Conservation (phyloP, 179 eudicot species). For the Carnegiea gigantea region DNA sequence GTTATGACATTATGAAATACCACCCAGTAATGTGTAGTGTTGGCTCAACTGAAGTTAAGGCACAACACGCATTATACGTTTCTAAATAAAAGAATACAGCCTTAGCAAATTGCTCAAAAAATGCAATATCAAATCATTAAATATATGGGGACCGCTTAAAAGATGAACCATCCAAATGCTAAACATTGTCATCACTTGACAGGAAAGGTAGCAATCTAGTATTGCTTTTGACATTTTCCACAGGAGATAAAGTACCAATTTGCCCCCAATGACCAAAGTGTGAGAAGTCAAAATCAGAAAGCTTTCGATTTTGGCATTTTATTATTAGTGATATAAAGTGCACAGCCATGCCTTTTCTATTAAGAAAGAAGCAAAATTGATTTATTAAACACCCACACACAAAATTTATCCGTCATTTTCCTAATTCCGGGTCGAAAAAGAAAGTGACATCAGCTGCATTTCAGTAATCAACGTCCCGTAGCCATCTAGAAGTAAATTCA, state of each 20-base stretch:
- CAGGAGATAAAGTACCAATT: neutral
- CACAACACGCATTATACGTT: neutral
- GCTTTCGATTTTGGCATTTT: neutral
- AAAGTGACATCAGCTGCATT: slow-evolving; percentile 11
- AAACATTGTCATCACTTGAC: neutral
- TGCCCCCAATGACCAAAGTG: neutral
- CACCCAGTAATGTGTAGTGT: neutral
- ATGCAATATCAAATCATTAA: neutral
- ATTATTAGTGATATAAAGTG: neutral
- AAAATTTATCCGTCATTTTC: neutral
- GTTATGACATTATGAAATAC: neutral
- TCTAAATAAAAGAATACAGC: neutral
- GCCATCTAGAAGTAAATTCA: neutral
- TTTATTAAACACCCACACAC: neutral
- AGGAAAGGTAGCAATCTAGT: neutral
- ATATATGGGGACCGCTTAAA: slow-evolving; percentile 2
- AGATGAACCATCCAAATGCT: neutral
- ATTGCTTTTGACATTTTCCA: neutral
- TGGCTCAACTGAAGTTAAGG: neutral
- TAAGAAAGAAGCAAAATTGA: neutral
- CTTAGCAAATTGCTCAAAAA: neutral
- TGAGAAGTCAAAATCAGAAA: neutral
- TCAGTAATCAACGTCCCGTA: slow-evolving; percentile 1
- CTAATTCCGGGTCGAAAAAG: neutral
- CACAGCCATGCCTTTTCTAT: neutral